phyloP scores from a whole-genome alignment of 805 yeast species.

The Starmerella davenportii region DNA sequence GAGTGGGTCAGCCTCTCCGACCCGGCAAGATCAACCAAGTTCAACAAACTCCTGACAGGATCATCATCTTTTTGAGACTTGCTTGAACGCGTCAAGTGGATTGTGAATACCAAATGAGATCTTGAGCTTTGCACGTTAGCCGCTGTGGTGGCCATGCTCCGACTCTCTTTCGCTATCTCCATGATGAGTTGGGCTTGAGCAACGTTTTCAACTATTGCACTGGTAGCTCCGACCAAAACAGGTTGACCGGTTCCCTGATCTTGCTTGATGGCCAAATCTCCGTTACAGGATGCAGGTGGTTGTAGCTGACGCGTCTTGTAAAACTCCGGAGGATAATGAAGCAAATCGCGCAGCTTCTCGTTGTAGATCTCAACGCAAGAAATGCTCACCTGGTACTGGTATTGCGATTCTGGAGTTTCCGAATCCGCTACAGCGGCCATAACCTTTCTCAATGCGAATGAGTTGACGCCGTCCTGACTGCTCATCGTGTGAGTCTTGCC shows the following conservation, averaged over 20 bases:
- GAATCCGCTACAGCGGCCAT: slow-evolving; percentile 33
- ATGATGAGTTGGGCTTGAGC: slow-evolving; percentile 36
- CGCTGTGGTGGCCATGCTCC: slow-evolving; percentile 67
- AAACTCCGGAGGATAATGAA: slow-evolving; percentile 19
- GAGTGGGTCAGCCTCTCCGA: slow-evolving; percentile 68
- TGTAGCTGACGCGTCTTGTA: neutral
- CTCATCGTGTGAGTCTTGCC: slow-evolving; percentile 93
- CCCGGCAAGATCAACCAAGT: slow-evolving; percentile 84
- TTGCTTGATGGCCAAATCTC: slow-evolving; percentile 49
- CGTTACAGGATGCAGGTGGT: slow-evolving; percentile 6
- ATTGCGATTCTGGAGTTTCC: slow-evolving; percentile 27
- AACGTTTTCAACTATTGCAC: slow-evolving; percentile 30
- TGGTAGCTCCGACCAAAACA: slow-evolving; percentile 39
- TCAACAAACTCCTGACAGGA: slow-evolving; percentile 39
- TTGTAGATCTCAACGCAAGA: slow-evolving; percentile 83
- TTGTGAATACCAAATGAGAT: slow-evolving; percentile 68
- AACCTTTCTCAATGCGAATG: slow-evolving; percentile 53
- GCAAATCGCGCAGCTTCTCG: slow-evolving; percentile 57
- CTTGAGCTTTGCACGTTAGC: slow-evolving; percentile 76
- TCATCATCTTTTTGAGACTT: slow-evolving; percentile 24
- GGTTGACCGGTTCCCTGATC: slow-evolving; percentile 39
- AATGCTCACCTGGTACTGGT: slow-evolving; percentile 30
- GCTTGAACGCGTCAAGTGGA: slow-evolving; percentile 41
- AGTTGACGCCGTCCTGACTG: slow-evolving; percentile 58
- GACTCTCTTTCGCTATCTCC: slow-evolving; percentile 35